phyloP scores from a whole-genome alignment of 106 monocot species.

The Phalaenopsis aphrodite region DNA sequence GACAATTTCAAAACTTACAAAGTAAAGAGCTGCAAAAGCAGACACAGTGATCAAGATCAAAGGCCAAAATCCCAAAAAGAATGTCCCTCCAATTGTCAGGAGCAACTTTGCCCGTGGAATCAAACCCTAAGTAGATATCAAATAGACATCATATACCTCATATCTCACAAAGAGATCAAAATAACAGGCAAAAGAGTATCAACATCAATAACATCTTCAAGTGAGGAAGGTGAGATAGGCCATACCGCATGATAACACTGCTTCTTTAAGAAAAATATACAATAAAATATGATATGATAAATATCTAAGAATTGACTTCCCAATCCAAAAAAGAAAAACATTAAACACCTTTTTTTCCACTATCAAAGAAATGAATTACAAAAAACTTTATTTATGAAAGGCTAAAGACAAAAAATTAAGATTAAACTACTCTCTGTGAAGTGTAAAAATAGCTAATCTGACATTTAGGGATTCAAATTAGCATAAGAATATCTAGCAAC shows the following conservation, averaged over 20 bases:
- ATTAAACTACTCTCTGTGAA: background rate
- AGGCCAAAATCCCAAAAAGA: conserved; percentile 86
- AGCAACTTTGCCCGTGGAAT: conserved; percentile 86
- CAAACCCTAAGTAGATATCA: conserved; percentile 44
- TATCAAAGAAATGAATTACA: background rate
- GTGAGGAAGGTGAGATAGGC: background rate
- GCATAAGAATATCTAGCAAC: background rate
- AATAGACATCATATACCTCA: background rate
- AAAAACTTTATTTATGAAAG: background rate
- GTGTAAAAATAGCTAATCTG: background rate
- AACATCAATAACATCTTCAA: background rate
- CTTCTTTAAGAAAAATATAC: background rate
- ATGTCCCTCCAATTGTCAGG: conserved; percentile 69
- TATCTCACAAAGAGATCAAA: background rate
- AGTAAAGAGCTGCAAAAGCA: conserved; percentile 53
- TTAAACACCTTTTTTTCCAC: background rate
- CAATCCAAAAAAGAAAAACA: background rate
- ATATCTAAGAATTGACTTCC: background rate
- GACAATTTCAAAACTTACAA: conserved; percentile 36
- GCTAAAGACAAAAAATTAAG: background rate
- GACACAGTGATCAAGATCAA: conserved; percentile 50
- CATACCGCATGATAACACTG: background rate
- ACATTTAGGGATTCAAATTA: background rate
- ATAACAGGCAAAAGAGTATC: background rate
- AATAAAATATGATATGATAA: background rate